Conservation (phyloP, 2,329 filamentous ascomycete species). For the Orbilia ellipsospora region DNA sequence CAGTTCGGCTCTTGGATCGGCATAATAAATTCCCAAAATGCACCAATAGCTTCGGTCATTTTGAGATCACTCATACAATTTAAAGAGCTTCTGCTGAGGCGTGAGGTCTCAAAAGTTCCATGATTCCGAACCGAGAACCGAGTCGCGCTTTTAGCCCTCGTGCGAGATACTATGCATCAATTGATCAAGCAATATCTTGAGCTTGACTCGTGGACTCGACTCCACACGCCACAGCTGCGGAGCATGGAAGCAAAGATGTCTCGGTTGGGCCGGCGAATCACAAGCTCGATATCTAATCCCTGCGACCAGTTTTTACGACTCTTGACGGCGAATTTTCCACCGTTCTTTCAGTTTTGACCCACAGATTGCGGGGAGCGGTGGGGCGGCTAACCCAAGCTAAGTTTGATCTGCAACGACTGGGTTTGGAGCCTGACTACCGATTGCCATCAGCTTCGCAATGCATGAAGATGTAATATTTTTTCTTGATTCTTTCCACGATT, state of each 20-base stretch:
- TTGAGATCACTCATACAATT: too few relatives aligned
- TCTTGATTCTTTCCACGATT: constrained; percentile 11
- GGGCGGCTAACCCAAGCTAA: constrained; percentile 12
- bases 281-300: constrained; percentile 15
- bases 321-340: constrained; percentile 47
- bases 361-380: constrained; percentile 31
- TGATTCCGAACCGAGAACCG: constrained; percentile 49
- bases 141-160: constrained; percentile 13
- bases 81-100: too few relatives aligned
- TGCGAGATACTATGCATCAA: constrained; percentile 21
- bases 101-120: constrained; percentile 20
- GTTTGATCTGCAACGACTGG: constrained; percentile 26
- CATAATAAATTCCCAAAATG: constrained; percentile 5
- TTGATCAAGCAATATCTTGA: not conserved
- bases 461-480: constrained; percentile 23
- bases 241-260: constrained; percentile 17
- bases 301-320: constrained; percentile 12
- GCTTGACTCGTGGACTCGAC: too few relatives aligned
- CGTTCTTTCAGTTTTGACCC: constrained; percentile 15
- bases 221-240: too few relatives aligned
- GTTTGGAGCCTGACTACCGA: too few relatives aligned
- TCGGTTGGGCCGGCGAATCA: constrained; percentile 46
- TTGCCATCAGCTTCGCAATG: constrained; percentile 6
- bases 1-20: constrained; percentile 43
- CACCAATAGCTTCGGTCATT: too few relatives aligned